phyloP scores from a whole-genome alignment of 108 stramenopile genomes.

The Pseudonitzschia pungens region DNA sequence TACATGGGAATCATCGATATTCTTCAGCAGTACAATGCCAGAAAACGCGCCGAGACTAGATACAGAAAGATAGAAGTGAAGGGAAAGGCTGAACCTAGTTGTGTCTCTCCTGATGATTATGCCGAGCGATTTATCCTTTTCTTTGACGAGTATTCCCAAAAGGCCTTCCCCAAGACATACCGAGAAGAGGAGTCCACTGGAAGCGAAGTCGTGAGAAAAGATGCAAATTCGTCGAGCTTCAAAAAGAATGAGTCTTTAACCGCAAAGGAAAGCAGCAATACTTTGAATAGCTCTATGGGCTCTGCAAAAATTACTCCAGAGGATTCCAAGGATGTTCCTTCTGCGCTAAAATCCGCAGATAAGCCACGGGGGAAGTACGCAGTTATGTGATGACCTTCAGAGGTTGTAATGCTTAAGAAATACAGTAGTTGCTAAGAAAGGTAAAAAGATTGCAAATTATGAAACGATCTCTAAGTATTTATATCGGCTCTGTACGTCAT shows the following conservation, averaged over 20 bases:
- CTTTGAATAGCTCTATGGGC: neutral
- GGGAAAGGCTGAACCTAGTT: conserved; percentile 71
- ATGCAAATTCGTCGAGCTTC: neutral
- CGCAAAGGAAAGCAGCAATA: neutral
- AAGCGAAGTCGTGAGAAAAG: neutral
- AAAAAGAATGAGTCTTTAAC: neutral
- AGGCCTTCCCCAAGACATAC: conserved; percentile 2
- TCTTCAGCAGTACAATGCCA: conserved; percentile 92
- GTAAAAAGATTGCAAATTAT: too few relatives aligned
- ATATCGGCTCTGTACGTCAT: conserved; percentile 7
- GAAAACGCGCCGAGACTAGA: conserved; percentile 84
- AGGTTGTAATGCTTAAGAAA: neutral
- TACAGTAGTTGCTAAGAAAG: too few relatives aligned
- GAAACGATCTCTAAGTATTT: neutral
- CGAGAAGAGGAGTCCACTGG: conserved; percentile 1
- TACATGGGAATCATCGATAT: conserved; percentile 98
- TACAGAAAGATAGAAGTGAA: conserved; percentile 58
- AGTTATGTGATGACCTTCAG: neutral
- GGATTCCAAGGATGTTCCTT: neutral
- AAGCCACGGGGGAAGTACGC: conserved; percentile 6
- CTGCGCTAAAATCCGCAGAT: neutral
- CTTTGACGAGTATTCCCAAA: conserved; percentile 72
- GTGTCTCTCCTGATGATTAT: conserved; percentile 80
- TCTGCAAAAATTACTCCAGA: conserved; percentile 7
- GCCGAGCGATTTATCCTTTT: conserved; percentile 80